phyloP scores from a whole-genome alignment of 2,329 filamentous ascomycete genomes.

The Ophiobolus disseminans region DNA sequence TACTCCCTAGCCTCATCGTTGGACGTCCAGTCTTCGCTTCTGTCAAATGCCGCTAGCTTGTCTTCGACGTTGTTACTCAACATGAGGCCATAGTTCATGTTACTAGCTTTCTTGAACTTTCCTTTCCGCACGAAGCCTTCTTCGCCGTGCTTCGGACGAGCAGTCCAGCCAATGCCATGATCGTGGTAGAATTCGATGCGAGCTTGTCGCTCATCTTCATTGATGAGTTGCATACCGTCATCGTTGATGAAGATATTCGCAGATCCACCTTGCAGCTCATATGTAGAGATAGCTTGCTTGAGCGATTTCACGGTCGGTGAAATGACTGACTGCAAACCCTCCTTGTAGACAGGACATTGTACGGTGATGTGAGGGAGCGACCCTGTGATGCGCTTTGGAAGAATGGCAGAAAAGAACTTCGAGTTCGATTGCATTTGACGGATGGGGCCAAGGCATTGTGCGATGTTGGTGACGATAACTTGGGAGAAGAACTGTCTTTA shows the following conservation, averaged over 20 bases:
- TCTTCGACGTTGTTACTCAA: slow-evolving; percentile 69
- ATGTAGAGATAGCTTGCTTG: slow-evolving; percentile 68
- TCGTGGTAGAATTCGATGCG: slow-evolving; percentile 60
- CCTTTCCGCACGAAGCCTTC: slow-evolving; percentile 37
- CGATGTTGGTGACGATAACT: slow-evolving; percentile 28
- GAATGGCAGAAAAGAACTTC: slow-evolving; percentile 77
- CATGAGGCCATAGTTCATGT: slow-evolving; percentile 76
- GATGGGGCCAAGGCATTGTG: slow-evolving; percentile 75
- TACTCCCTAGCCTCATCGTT: slow-evolving; percentile 48
- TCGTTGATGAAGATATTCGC: slow-evolving; percentile 74
- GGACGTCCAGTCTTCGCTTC: slow-evolving; percentile 36
- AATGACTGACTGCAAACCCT: slow-evolving; percentile 77
- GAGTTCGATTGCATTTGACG: slow-evolving; percentile 77
- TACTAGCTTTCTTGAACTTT: slow-evolving; percentile 63
- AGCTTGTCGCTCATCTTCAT: slow-evolving; percentile 52
- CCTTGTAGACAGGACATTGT: slow-evolving; percentile 88
- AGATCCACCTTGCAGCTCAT: slow-evolving; percentile 64
- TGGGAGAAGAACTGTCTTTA: slow-evolving; percentile 41
- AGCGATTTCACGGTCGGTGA: slow-evolving; percentile 78
- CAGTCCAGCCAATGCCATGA: slow-evolving; percentile 59
- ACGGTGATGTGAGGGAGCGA: slow-evolving; percentile 74
- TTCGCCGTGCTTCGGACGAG: slow-evolving; percentile 53
- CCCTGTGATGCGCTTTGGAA: slow-evolving; percentile 56
- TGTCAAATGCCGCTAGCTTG: slow-evolving; percentile 53
- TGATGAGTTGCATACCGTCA: slow-evolving; percentile 70